These are phyloP conservation scores for Yamadazyma membranifaciens DNA, from an alignment of 1,139 yeast species.

Conservation along the genomic window DNA sequence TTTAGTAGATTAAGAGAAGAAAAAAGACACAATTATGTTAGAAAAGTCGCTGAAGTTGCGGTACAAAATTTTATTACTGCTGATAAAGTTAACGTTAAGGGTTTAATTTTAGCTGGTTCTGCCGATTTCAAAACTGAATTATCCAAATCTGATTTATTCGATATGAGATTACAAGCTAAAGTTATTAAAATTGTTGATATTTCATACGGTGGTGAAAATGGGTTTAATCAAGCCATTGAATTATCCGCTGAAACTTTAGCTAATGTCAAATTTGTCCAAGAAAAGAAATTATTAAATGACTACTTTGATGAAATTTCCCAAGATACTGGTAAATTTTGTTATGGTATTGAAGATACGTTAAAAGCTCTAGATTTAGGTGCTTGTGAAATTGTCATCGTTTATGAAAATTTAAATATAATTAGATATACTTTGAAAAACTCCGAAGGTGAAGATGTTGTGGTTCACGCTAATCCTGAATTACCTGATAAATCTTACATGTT, in stretches of 20 bases:
- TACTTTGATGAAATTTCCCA: conserved; percentile 97
- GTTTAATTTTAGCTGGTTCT: conserved; percentile 95
- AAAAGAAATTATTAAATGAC: conserved; percentile 86
- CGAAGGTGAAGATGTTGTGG: conserved; percentile 76
- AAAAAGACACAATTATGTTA: conserved; percentile 95
- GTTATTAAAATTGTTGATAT: conserved; percentile 92
- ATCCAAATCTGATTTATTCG: conserved; percentile 89
- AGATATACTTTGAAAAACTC: conserved; percentile 84
- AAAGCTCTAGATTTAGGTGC: conserved; percentile 97
- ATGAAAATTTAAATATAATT: conserved; percentile 82
- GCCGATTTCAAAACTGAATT: conserved; percentile 97
- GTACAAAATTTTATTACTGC: conserved; percentile 92
- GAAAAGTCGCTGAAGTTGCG: conserved; percentile 97
- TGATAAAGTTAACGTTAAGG: conserved; percentile 92
- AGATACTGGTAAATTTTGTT: conserved; percentile 96
- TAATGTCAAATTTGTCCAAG: conserved; percentile 96
- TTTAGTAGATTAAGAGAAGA: conserved; percentile 98
- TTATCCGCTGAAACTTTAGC: conserved; percentile 94
- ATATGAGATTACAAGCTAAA: conserved; percentile 81
- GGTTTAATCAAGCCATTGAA: conserved; percentile 98
- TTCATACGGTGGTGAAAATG: conserved; percentile 98
- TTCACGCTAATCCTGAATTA: conserved; percentile 68
- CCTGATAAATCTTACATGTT: conserved; percentile 74
- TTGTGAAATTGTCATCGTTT: conserved; percentile 86
- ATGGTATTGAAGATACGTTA: conserved; percentile 93